phyloP scores from a whole-genome alignment of 73 alveolate genomes.

The Paramecium primaurelia region DNA sequence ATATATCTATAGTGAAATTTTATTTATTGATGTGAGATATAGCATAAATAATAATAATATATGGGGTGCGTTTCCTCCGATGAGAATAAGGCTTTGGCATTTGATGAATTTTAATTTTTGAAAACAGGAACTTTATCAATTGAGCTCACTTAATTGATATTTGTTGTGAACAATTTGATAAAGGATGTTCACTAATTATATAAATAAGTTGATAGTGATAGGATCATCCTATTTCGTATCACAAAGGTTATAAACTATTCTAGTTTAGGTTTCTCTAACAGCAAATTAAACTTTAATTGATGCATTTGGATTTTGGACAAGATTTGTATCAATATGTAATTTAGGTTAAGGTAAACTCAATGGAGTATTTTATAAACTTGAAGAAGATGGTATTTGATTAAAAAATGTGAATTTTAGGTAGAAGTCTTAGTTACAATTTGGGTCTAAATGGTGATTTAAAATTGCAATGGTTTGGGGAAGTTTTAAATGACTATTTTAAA shows the following conservation, averaged over 20 bases:
- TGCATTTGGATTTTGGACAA: conserved; percentile 42
- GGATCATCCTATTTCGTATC: not conserved
- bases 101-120: not conserved
- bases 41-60: not conserved
- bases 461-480: conserved; percentile 40
- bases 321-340: not conserved
- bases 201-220: not conserved
- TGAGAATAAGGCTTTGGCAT: not conserved
- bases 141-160: not conserved
- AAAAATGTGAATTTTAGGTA: not conserved
- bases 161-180: not conserved
- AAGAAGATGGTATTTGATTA: not conserved
- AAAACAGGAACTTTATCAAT: not conserved
- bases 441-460: conserved; percentile 7
- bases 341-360: not conserved
- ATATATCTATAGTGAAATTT: not conserved
- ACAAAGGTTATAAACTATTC: not conserved
- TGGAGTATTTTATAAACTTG: not conserved
- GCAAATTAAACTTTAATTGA: not conserved
- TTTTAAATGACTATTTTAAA: not conserved
- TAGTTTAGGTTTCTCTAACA: not conserved
- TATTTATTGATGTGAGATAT: not conserved
- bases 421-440: not conserved
- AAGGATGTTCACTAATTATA: not conserved
- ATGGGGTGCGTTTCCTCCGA: not conserved